Evolutionary conservation across 164 flowering plant species (phyloP).

Genomic region (Santalum album): DNA sequence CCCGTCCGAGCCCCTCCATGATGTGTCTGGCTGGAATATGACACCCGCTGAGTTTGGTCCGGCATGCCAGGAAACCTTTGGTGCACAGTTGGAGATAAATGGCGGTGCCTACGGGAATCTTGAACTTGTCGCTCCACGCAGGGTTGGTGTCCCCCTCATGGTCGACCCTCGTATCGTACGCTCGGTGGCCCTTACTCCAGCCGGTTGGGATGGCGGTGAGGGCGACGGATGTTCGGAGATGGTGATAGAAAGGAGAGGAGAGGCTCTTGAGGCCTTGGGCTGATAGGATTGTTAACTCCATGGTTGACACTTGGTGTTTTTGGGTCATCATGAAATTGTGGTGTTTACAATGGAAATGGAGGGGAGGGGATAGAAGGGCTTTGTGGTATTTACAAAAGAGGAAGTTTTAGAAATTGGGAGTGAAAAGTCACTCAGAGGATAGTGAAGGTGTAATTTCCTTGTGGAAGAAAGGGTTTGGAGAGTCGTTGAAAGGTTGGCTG

Average conservation of each 20-base stretch:
- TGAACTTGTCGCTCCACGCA: conserved; percentile 36
- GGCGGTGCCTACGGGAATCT: conserved; percentile 16
- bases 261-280: conserved; percentile 26
- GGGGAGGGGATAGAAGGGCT: conserved; percentile 1
- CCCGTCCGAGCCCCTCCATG: conserved; percentile 15
- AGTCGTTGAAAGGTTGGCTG: no score
- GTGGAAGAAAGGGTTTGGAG: no score
- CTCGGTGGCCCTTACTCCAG: background rate
- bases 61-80: conserved; percentile 20
- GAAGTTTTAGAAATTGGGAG: no score
- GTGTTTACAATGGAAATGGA: no score
- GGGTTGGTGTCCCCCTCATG: conserved; percentile 25
- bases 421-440: no score
- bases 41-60: conserved; percentile 30
- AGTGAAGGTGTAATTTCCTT: no score
- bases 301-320: conserved; percentile 1
- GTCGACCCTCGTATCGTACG: conserved; percentile 19
- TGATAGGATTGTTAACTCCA: conserved; percentile 36
- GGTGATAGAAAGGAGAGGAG: conserved; percentile 17
- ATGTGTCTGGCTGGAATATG: conserved; percentile 30
- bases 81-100: conserved; percentile 28
- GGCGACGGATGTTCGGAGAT: conserved; percentile 28
- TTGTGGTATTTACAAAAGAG: background rate
- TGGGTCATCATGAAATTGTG: background rate
- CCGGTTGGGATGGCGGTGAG: conserved; percentile 13